These are phyloP conservation scores for Xerocomus minutiporus DNA, from an alignment of 1,284 basidiomycete species.

Conservation along the genomic window DNA sequence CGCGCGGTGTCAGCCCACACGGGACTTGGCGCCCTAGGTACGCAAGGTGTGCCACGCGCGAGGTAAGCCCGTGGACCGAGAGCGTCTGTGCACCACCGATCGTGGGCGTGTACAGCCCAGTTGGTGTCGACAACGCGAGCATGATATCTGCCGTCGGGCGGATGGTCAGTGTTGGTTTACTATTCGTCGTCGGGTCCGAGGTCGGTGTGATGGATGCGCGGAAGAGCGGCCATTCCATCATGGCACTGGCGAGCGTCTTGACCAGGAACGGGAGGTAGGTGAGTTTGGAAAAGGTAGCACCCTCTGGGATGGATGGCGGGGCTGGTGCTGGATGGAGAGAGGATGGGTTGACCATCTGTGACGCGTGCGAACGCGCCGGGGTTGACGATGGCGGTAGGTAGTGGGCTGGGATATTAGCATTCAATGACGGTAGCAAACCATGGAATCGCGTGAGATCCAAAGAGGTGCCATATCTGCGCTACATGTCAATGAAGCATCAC, in stretches of 20 bases:
- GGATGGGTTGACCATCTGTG: constrained; percentile 46
- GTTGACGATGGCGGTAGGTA: constrained; percentile 38
- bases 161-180: constrained; percentile 62
- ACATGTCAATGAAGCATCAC: constrained; percentile 3
- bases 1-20: constrained; percentile 54
- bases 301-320: constrained; percentile 39
- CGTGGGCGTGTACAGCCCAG: constrained; percentile 85
- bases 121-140: constrained; percentile 76
- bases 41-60: constrained; percentile 57
- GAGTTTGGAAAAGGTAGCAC: constrained; percentile 57
- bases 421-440: constrained; percentile 66
- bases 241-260: constrained; percentile 77
- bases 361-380: constrained; percentile 34
- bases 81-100: constrained; percentile 58
- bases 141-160: constrained; percentile 70
- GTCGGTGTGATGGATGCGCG: constrained; percentile 61
- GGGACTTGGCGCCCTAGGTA: constrained; percentile 64
- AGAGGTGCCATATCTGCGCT: constrained; percentile 67
- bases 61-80: constrained; percentile 64
- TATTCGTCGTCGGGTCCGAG: constrained; percentile 17
- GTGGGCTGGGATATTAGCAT: constrained; percentile 63
- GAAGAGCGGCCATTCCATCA: constrained; percentile 83
- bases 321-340: constrained; percentile 42
- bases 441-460: constrained; percentile 80
- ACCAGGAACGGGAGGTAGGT: constrained; percentile 85